Evolutionary conservation across 1,139 yeast species (phyloP).

Genomic region (Chernovozyma sophiae-reginae): DNA sequence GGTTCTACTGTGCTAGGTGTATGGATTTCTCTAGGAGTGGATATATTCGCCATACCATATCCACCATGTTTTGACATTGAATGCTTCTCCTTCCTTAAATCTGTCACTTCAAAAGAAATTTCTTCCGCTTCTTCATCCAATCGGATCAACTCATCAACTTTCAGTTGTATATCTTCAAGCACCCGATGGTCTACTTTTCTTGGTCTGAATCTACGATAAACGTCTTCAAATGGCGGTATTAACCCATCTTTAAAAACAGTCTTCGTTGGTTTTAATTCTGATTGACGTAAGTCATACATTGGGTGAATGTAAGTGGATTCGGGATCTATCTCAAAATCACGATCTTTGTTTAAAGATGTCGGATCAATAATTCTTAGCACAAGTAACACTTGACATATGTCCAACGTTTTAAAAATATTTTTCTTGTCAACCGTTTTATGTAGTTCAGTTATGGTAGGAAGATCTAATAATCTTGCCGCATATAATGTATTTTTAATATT

Average conservation of each 20-base stretch:
- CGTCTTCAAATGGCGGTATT: constrained; percentile 64
- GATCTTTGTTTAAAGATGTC: constrained; percentile 32
- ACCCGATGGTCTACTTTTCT: constrained; percentile 48
- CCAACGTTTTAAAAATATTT: constrained; percentile 82
- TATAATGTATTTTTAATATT: constrained; percentile 54
- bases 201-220: constrained; percentile 42
- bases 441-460: constrained; percentile 86
- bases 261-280: constrained; percentile 37
- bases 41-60: constrained; percentile 6
- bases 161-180: constrained; percentile 65
- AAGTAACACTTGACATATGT: constrained; percentile 79
- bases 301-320: constrained; percentile 43
- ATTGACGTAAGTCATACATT: constrained; percentile 37
- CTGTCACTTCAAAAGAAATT: constrained; percentile 72
- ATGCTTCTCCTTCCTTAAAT: constrained; percentile 30
- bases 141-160: constrained; percentile 71
- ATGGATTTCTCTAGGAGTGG: constrained; percentile 5
- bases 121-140: constrained; percentile 84
- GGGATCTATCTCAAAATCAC: constrained; percentile 38
- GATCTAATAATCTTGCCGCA: constrained; percentile 81
- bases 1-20: constrained; percentile 11
- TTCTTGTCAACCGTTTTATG: constrained; percentile 88
- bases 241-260: constrained; percentile 73
- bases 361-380: constrained; percentile 63
- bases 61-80: neutral